phyloP scores from a whole-genome alignment of 768 basidiomycete species.

The Gymnopilus dilepis region DNA sequence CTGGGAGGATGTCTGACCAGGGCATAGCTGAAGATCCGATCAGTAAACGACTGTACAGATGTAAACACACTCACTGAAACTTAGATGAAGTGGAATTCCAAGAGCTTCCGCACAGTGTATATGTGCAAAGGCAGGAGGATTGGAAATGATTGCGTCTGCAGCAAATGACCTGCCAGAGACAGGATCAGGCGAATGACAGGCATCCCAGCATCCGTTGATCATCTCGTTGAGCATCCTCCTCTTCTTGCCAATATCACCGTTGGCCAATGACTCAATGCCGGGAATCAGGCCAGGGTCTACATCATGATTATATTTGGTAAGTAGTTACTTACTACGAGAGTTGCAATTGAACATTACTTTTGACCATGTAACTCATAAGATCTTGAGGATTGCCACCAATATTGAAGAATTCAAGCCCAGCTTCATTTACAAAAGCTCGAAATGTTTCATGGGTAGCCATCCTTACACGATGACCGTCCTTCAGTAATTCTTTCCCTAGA shows the following conservation, averaged over 20 bases:
- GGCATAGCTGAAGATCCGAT: slow-evolving; percentile 58
- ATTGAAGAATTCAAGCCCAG: slow-evolving; percentile 61
- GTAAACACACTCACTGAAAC: slow-evolving; percentile 53
- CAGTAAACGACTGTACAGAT: slow-evolving; percentile 7
- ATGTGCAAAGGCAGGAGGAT: slow-evolving; percentile 71
- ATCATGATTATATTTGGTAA: neutral
- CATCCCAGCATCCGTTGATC: slow-evolving; percentile 63
- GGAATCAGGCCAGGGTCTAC: slow-evolving; percentile 70
- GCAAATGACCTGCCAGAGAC: slow-evolving; percentile 51
- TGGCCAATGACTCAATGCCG: slow-evolving; percentile 58
- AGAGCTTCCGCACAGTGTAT: slow-evolving; percentile 69
- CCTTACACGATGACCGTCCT: slow-evolving; percentile 62
- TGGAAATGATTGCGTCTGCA: slow-evolving; percentile 69
- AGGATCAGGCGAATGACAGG: slow-evolving; percentile 54
- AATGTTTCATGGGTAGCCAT: slow-evolving; percentile 70
- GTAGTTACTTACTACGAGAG: neutral
- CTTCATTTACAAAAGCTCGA: slow-evolving; percentile 53
- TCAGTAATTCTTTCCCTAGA: slow-evolving; percentile 51
- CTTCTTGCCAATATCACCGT: slow-evolving; percentile 66
- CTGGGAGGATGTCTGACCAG: slow-evolving; percentile 42
- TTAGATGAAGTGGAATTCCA: slow-evolving; percentile 59
- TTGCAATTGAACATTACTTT: slow-evolving; percentile 46
- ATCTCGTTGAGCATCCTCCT: slow-evolving; percentile 65
- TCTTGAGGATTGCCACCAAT: slow-evolving; percentile 69
- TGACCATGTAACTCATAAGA: slow-evolving; percentile 77